Evolutionary conservation across 768 basidiomycete species (phyloP).

Genomic region (Pholiota conissans): DNA sequence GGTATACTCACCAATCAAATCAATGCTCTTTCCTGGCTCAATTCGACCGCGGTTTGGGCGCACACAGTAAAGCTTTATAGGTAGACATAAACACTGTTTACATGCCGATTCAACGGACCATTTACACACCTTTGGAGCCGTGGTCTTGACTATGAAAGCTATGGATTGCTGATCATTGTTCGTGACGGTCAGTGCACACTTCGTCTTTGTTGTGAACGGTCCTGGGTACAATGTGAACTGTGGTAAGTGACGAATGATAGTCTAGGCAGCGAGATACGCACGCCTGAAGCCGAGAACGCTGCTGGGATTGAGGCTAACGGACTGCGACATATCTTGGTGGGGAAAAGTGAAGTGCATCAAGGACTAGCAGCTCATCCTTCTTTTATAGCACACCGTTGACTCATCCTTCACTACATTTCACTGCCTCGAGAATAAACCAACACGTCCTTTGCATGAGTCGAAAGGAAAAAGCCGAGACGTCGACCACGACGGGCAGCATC

Average conservation of each 20-base stretch:
- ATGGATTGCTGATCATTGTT: constrained; percentile 88
- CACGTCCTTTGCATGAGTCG: no score
- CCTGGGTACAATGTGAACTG: constrained; percentile 59
- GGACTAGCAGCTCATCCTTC: no score
- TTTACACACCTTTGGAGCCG: constrained; percentile 86
- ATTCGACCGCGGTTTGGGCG: constrained; percentile 97
- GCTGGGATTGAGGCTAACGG: constrained; percentile 73
- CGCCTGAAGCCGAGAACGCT: constrained; percentile 81
- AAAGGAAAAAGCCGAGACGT: no score
- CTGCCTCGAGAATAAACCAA: no score
- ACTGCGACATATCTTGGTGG: constrained; percentile 73
- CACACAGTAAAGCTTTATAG: constrained; percentile 95
- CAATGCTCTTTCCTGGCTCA: constrained; percentile 89
- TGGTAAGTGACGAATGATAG: background rate
- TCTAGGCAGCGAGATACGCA: constrained; percentile 36
- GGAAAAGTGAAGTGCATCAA: no score
- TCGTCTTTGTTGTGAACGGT: constrained; percentile 89
- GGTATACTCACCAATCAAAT: constrained; percentile 76
- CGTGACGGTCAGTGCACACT: constrained; percentile 78
- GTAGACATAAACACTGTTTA: no score
- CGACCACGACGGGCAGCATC: no score
- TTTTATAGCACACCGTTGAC: no score
- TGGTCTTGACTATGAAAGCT: constrained; percentile 99
- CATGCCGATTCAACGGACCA: no score
- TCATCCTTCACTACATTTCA: no score